Base-by-base conservation (phyloP, 2,329 filamentous ascomycete genomes). In the Fusarium miscanthi region DNA sequence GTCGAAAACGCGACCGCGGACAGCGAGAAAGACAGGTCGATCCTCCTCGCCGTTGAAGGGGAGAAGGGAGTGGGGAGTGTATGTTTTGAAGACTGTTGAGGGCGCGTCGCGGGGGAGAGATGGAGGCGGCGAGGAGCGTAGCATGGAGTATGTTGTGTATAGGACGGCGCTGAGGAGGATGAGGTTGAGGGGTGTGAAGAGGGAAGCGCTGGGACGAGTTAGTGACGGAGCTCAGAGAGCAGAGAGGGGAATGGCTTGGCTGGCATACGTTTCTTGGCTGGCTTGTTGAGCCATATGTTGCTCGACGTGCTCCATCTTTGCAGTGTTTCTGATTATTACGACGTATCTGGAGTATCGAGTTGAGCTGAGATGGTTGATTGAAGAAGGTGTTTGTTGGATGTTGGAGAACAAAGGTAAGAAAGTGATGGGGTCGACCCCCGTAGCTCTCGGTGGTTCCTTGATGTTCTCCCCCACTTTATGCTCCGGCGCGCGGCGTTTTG, bases 1-100 rank as follows among this genome's bases (percentile, higher is more conserved):
- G 80, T 99, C 96, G 81, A 98, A 98, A 72, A 98, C 92, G 56
- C 90, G 91, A 58, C 96, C 95, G 45, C 94, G 93, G 23, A 98
- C 94, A n/a, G 94, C 93, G 53, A 99, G 89, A 83, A 94, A 97
- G 63, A 98, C 93, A 54, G 94, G 94, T 74, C 85, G 85, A 77
- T 87, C 88, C 78, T 93, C 87, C 60, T 86, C 84, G 80, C 96
- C 96, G 84, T 95, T 95, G 87, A 91, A 95, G 37, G 94, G 93
- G 35, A 94, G 88, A n/a, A 99, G 90, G 8, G 93, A 94, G 45
- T 85, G 90, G 30, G 93, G 93, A 19, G 91, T 95, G 85, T 94
- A 92, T 61, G 87, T 91, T 64, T 83, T 84, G 85, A 92, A 92
- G 76, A 93, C 88, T 75, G 85, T 83, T 58, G 90, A 86, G 1